Conservation (phyloP, 441 rosid species). For the Erodium texanum region DNA sequence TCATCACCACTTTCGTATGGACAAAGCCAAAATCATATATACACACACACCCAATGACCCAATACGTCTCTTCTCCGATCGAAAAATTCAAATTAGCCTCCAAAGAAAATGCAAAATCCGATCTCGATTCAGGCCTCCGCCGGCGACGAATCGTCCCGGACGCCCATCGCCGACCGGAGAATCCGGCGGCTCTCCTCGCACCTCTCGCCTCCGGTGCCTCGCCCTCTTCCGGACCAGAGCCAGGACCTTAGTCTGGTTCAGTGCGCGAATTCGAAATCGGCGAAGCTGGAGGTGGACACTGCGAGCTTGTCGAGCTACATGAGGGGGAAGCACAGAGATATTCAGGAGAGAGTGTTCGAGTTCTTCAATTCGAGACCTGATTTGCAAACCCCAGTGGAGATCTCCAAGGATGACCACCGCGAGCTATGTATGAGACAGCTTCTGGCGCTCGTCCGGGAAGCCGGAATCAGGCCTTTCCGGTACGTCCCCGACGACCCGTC, state of each 20-base stretch:
- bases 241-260: conserved; percentile 24
- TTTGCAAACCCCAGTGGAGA: conserved; percentile 78
- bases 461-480: conserved; percentile 58
- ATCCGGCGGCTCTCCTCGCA: conserved; percentile 51
- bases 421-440: conserved; percentile 85
- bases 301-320: conserved; percentile 41
- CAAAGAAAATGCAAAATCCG: conserved; percentile 22
- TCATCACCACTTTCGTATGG: neutral
- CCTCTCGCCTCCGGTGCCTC: conserved; percentile 28
- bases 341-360: conserved; percentile 52
- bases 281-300: conserved; percentile 45
- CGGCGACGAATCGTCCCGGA: conserved; percentile 24
- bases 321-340: conserved; percentile 64
- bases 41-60: no score
- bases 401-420: conserved; percentile 59
- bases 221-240: neutral
- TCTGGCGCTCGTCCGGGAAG: conserved; percentile 55
- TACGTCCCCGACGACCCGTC: conserved; percentile 64
- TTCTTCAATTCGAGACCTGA: conserved; percentile 65
- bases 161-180: conserved; percentile 28
- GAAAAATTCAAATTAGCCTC: neutral
- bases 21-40: neutral
- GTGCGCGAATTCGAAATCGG: conserved; percentile 30
- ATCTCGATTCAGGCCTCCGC: conserved; percentile 18
- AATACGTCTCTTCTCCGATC: neutral